Evolutionary conservation across 495 filamentous ascomycete genomes (phyloP).

Genomic region (Trichoderma virens): DNA sequence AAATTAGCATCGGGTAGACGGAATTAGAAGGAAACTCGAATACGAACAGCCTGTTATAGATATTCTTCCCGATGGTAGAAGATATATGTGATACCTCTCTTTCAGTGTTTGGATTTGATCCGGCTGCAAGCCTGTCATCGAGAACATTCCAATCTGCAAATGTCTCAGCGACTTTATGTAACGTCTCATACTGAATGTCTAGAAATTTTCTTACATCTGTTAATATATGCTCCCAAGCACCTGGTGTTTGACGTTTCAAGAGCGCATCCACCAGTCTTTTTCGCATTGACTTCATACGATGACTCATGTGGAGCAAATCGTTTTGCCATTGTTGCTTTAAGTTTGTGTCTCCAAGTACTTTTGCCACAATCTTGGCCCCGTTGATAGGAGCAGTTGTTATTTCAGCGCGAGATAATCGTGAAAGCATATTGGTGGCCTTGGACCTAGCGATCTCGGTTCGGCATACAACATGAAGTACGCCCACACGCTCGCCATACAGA

Average conservation of each 20-base stretch:
- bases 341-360: slow-evolving; percentile 33
- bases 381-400: slow-evolving; percentile 42
- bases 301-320: slow-evolving; percentile 44
- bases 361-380: slow-evolving; percentile 44
- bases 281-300: slow-evolving; percentile 40
- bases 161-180: not conserved
- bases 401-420: slow-evolving; percentile 40
- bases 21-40: not conserved
- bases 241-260: slow-evolving; percentile 34
- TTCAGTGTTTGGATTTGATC: slow-evolving; percentile 36
- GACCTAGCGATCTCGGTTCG: slow-evolving; percentile 24
- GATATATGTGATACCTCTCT: slow-evolving; percentile 30
- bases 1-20: not conserved
- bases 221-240: slow-evolving; percentile 41
- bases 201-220: not conserved
- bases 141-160: slow-evolving; percentile 46
- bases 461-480: slow-evolving; percentile 42
- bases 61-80: slow-evolving; percentile 8
- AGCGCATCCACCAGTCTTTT: slow-evolving; percentile 38
- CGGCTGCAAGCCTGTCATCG: slow-evolving; percentile 33
- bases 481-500: slow-evolving; percentile 46
- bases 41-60: not conserved
- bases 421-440: slow-evolving; percentile 34
- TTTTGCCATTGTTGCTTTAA: slow-evolving; percentile 40
- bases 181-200: not conserved